These are phyloP conservation scores for Trichosanthes truncata DNA, from an alignment of 306 rosid genomes.

Conservation along the genomic window DNA sequence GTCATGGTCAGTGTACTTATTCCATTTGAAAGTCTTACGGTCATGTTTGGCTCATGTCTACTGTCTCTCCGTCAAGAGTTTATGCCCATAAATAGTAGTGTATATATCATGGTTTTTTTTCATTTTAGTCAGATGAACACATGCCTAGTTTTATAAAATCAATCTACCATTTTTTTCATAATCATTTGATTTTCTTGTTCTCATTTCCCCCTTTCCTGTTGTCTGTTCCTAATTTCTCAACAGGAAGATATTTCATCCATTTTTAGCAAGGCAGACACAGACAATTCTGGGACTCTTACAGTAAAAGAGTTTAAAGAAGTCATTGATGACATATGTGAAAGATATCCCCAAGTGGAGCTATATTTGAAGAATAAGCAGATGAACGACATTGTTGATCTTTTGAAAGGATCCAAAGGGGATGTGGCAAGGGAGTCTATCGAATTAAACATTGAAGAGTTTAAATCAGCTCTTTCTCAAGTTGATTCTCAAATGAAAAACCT, in stretches of 20 bases:
- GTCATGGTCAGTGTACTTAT: constrained; percentile 52
- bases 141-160: neutral
- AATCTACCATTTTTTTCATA: neutral
- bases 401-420: constrained; percentile 53
- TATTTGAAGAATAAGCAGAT: constrained; percentile 70
- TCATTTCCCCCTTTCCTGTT: neutral
- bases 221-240: neutral
- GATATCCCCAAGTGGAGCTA: constrained; percentile 91
- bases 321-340: constrained; percentile 63
- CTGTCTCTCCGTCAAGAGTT: neutral
- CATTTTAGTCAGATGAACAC: neutral
- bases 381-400: constrained; percentile 53
- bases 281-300: constrained; percentile 75
- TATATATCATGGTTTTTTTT: neutral
- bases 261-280: constrained; percentile 70
- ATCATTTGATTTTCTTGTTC: neutral
- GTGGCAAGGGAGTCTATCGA: constrained; percentile 42
- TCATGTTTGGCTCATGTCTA: neutral
- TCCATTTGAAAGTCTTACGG: neutral
- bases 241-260: constrained; percentile 82
- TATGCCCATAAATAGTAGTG: neutral
- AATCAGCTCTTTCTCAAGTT: constrained; percentile 75
- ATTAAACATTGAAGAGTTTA: constrained; percentile 64
- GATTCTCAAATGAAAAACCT: constrained; percentile 92
- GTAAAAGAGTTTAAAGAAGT: constrained; percentile 60